phyloP scores from a whole-genome alignment of 306 rosid species.

The Cicer chorassanicum region DNA sequence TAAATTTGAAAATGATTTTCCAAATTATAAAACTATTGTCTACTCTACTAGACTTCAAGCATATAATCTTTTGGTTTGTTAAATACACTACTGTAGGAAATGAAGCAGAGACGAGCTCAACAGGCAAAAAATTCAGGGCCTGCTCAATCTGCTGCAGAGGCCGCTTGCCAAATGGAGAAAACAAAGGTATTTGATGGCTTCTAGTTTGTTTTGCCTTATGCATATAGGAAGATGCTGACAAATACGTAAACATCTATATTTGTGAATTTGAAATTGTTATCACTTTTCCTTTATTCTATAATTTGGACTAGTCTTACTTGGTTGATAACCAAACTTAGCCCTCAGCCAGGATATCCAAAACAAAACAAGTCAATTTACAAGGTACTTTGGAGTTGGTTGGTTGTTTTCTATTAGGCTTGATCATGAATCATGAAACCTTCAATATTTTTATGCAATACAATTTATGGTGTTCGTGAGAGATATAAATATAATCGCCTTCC shows the following conservation, averaged over 20 bases:
- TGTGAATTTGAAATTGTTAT: not conserved
- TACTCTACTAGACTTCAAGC: constrained; percentile 22
- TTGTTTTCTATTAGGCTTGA: no score
- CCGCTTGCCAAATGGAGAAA: constrained; percentile 63
- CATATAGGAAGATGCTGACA: not conserved
- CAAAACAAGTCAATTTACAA: no score
- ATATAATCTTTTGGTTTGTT: constrained; percentile 21
- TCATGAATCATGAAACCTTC: no score
- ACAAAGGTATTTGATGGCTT: constrained; percentile 58
- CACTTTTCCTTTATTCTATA: not conserved
- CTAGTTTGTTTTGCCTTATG: not conserved
- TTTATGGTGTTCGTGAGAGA: not conserved
- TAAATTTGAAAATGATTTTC: not conserved
- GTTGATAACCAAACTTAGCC: no score
- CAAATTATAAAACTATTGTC: constrained; percentile 11
- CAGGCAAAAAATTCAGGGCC: constrained; percentile 59
- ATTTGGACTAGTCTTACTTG: not conserved
- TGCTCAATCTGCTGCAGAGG: constrained; percentile 80
- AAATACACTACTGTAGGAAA: constrained; percentile 37
- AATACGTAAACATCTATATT: not conserved
- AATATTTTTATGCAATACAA: no score
- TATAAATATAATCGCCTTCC: not conserved
- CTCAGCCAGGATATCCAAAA: no score
- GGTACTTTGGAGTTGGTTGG: no score
- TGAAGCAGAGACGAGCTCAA: constrained; percentile 46